Base-by-base conservation (phyloP, 371 early-diverging fungal genomes). In the Zancudomyces culisetae region DNA sequence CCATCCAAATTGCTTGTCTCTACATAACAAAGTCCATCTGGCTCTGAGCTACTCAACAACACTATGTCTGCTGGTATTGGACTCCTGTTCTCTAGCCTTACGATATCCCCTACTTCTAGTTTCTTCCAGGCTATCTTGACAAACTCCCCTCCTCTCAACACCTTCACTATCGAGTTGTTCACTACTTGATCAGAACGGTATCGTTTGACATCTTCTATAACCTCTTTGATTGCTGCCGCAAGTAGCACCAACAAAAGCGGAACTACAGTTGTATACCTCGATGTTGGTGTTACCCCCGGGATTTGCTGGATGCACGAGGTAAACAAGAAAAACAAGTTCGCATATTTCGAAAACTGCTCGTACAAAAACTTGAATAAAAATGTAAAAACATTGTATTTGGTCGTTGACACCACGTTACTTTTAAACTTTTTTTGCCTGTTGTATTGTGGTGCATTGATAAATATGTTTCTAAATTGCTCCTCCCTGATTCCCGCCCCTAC, bases 1-100 rank as follows among this genome's bases (percentile, higher is more conserved):
- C 97, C 97, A 62, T 97, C 93, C 55, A 97, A 66, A 66, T 91
- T 93, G 56, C 85, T 85, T 24, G 97, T 94, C 61, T 97, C 94
- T 41, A 94, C 81, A 61, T 89, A 95, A 58, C 92, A 91, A 59
- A 87, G 71, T 28, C 80, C 89, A 64, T 81, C 87, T 8, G 87
- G 89, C 56, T 91, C 90, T 18, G 79, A 77, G 50, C 81, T 80
- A 60, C 87, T 85, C 30, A 93, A 59, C 24, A 91, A 54, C 27
- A 87, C 67, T 42, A 90, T 63, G 70, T 98, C 98, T 19, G 96
- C 96, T 10, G 98, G 93, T 46, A 97, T 84, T 45, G 80, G 73
- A 52, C 92, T 83, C 29, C 79, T 77, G 59, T 89, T 83, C 47
- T 83, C 80, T 12, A 97, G 71, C 49, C 87, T 72, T 20, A 94